phyloP scores from a whole-genome alignment of 2,329 filamentous ascomycete species.

The Ophiocordyceps polyrhachis-furcata region DNA sequence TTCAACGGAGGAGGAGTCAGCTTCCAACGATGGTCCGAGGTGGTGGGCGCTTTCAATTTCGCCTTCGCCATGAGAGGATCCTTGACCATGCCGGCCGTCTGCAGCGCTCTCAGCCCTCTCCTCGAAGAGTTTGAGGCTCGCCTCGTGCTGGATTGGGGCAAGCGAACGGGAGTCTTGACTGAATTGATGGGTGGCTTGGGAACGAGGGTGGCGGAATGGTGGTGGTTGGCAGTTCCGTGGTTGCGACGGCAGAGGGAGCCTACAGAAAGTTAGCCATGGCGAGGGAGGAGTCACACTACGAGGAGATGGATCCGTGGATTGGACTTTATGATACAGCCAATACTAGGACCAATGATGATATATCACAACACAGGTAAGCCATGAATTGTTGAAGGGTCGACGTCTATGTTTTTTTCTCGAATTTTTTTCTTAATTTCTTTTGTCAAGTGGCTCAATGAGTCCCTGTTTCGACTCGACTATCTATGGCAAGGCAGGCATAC shows the following conservation, averaged over 20 bases:
- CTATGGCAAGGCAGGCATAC: too few relatives aligned
- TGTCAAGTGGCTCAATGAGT: too few relatives aligned
- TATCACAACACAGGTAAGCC: too few relatives aligned
- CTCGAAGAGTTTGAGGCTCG: slow-evolving; percentile 45
- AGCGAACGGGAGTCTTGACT: slow-evolving; percentile 29
- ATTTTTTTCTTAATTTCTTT: too few relatives aligned
- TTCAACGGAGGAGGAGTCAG: slow-evolving; percentile 45
- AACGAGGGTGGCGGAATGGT: slow-evolving; percentile 40
- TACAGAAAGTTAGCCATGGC: neutral
- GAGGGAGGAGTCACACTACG: neutral
- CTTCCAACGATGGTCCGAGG: slow-evolving; percentile 41
- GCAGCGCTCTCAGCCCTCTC: slow-evolving; percentile 34
- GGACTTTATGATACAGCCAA: too few relatives aligned
- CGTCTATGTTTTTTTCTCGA: too few relatives aligned
- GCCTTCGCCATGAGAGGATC: slow-evolving; percentile 43
- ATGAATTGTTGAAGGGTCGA: too few relatives aligned
- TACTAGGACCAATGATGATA: too few relatives aligned
- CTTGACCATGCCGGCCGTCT: slow-evolving; percentile 31
- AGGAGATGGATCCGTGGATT: neutral
- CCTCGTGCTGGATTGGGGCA: slow-evolving; percentile 40
- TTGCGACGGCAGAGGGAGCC: slow-evolving; percentile 2
- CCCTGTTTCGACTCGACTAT: too few relatives aligned
- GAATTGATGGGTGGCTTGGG: slow-evolving; percentile 20
- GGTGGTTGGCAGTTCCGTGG: slow-evolving; percentile 39
- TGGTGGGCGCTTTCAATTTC: slow-evolving; percentile 43